Evolutionary conservation across 306 rosid species (phyloP), one percentile per base, ranked within the genome.

Genomic region (Cicer judaicum): DNA sequence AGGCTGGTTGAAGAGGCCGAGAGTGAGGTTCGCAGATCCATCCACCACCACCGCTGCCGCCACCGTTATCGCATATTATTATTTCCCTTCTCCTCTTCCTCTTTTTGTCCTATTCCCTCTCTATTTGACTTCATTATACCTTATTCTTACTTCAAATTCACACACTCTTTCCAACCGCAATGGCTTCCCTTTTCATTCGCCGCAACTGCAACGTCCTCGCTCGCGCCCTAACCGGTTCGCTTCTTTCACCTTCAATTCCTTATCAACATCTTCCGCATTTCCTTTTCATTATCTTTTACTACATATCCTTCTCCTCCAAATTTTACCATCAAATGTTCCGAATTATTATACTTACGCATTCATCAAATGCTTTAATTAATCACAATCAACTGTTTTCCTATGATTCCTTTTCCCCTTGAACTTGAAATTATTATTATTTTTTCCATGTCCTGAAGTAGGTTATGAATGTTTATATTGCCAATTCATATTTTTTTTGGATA

Each of bases 181-280:
- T 91, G 93, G 83, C 87, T 39, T 87, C 90, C 12, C 50, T 73
- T 42, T 40, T 89, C 12, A 68, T 89, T 43, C 87, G 88, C 75
- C 88, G 56, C 54, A 64, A 38, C 63, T 36, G 83, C 42, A 83
- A 74, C 73, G 18, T 76, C 61, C 74, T 82, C 24, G 13, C 78
- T 84, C 84, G 84, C 75, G 12, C 81, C 77, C 76, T 83, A 6
- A 43, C 64, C 64, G 93, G 92, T 84, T 82, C 44, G 72, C 34
- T 64, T 24, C 57, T 21, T 52, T 19, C 7, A 50, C 53, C 9
- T 60, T 60, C 11, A 7, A 19, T 3, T 14, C 54, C 78, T 29
- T 6, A 13, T 57, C 64, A 16, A 29, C 24, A 5, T 66, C 62
- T 38, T 66, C 38, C 42, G n/a, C 13, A 6, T 34, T 59, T 34